Conservation (phyloP, 805 yeast species). For the Cyberlindnera subsufficiens region DNA sequence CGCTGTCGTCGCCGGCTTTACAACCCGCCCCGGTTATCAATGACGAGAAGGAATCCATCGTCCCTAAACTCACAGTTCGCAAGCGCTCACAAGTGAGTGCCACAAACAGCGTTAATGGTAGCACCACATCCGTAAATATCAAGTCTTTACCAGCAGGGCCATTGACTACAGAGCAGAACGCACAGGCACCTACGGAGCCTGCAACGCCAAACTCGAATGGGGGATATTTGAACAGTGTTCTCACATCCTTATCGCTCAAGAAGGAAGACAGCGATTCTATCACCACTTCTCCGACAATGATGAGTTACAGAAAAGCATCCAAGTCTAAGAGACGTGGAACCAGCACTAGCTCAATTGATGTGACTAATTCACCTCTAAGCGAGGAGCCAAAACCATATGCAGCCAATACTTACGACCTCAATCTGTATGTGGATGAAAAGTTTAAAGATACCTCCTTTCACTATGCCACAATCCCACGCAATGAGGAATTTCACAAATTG, state of each 20-base stretch:
- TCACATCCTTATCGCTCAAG: slow-evolving; percentile 12
- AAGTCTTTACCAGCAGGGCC: slow-evolving; percentile 48
- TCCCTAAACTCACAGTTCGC: no score
- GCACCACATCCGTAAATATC: background rate
- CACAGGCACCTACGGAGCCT: slow-evolving; percentile 9
- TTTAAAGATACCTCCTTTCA: slow-evolving; percentile 53
- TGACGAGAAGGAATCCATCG: no score
- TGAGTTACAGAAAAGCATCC: slow-evolving; percentile 19
- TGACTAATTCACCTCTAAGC: slow-evolving; percentile 16
- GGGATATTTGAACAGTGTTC: slow-evolving; percentile 17
- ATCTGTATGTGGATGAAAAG: slow-evolving; percentile 51
- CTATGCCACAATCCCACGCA: slow-evolving; percentile 58
- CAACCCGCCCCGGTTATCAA: no score
- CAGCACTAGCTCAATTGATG: slow-evolving; percentile 15
- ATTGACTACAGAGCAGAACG: slow-evolving; percentile 45
- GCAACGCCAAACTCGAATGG: slow-evolving; percentile 6
- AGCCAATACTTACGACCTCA: slow-evolving; percentile 24
- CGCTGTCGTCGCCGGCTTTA: background rate
- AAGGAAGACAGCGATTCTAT: slow-evolving; percentile 1
- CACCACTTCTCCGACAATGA: slow-evolving; percentile 19
- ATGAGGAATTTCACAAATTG: slow-evolving; percentile 70
- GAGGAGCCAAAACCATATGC: slow-evolving; percentile 13
- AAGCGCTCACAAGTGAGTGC: background rate
- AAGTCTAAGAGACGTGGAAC: slow-evolving; percentile 13
- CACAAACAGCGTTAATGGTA: background rate